Conservation (phyloP, 1,284 basidiomycete species). For the Chalciporus sp. region DNA sequence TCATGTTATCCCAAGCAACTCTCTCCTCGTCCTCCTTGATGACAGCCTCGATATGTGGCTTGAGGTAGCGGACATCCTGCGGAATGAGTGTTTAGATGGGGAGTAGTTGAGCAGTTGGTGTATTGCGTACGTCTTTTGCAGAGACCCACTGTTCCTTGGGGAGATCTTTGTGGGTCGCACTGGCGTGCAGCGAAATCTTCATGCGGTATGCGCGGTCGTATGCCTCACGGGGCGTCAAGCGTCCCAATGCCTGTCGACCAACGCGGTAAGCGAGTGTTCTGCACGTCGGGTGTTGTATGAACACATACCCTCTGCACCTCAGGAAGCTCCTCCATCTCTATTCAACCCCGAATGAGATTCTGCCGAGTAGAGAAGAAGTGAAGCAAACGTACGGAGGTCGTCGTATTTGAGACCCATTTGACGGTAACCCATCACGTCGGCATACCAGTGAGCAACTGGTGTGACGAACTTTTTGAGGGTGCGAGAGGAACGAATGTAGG, state of each 20-base stretch:
- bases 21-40: constrained; percentile 82
- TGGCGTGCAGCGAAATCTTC: constrained; percentile 74
- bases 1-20: constrained; percentile 80
- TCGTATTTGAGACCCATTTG: constrained; percentile 93
- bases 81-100: constrained; percentile 9
- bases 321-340: constrained; percentile 86
- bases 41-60: constrained; percentile 79
- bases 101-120: not conserved
- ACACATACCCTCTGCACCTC: constrained; percentile 80
- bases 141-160: constrained; percentile 87
- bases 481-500: constrained; percentile 72
- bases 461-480: constrained; percentile 69
- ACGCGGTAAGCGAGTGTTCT: not conserved
- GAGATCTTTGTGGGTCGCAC: constrained; percentile 80
- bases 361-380: constrained; percentile 8
- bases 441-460: constrained; percentile 87
- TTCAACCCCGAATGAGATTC: constrained; percentile 10
- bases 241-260: constrained; percentile 70
- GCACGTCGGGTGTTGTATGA: not conserved
- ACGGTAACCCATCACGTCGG: constrained; percentile 82
- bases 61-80: constrained; percentile 92
- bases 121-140: constrained; percentile 65
- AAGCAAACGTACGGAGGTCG: constrained; percentile 74
- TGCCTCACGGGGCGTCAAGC: constrained; percentile 77
- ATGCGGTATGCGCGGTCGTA: constrained; percentile 95